These are phyloP conservation scores for Serendipita sp. DNA, from an alignment of 768 basidiomycete genomes.

Conservation along the genomic window DNA sequence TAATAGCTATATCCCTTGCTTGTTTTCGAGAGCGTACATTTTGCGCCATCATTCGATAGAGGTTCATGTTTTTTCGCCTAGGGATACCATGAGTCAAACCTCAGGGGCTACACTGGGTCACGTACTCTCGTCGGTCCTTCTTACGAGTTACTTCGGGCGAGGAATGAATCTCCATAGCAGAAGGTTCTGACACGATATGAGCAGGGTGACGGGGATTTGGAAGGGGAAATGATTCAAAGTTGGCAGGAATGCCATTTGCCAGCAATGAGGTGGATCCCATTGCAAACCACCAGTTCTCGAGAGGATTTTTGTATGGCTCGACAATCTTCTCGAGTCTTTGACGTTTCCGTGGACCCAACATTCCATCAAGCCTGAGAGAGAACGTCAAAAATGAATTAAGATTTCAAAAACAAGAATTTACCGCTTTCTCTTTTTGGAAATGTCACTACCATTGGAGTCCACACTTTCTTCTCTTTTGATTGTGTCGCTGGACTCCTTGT, in stretches of 20 bases:
- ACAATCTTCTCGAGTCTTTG: not conserved
- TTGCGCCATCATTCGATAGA: not conserved
- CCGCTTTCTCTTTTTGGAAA: not conserved
- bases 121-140: too few relatives aligned
- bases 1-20: constrained; percentile 5
- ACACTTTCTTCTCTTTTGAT: not conserved
- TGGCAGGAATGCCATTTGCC: constrained; percentile 45
- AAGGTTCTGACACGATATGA: too few relatives aligned
- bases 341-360: not conserved
- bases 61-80: not conserved
- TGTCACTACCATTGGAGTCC: not conserved
- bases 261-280: constrained; percentile 45
- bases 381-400: not conserved
- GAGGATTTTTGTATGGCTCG: constrained; percentile 2
- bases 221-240: not conserved
- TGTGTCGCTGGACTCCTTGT: not conserved
- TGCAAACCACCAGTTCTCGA: constrained; percentile 59
- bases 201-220: not conserved
- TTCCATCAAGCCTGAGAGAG: not conserved
- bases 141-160: too few relatives aligned
- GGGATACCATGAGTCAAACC: too few relatives aligned
- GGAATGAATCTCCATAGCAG: too few relatives aligned
- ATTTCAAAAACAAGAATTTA: not conserved
- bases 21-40: not conserved
- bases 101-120: too few relatives aligned